These are phyloP conservation scores for Pseudozyma pruni DNA, from an alignment of 1,284 basidiomycete genomes.

Conservation along the genomic window DNA sequence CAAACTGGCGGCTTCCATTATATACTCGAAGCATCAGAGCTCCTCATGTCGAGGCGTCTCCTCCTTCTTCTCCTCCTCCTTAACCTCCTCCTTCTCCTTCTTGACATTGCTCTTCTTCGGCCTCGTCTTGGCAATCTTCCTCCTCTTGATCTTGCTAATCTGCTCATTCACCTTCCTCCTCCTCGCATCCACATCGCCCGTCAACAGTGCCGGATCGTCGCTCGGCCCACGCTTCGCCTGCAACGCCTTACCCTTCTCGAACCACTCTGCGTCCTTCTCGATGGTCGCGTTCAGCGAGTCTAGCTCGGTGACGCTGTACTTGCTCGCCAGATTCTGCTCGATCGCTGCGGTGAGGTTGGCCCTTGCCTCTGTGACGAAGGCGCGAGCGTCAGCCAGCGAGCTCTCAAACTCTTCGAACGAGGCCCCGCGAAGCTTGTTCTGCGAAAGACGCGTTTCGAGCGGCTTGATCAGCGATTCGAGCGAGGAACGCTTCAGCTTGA, in stretches of 20 bases:
- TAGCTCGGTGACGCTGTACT: constrained; percentile 65
- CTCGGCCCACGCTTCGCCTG: constrained; percentile 53
- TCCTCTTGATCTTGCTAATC: constrained; percentile 58
- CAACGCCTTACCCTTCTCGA: constrained; percentile 54
- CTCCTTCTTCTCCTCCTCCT: constrained; percentile 22
- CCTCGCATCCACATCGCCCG: constrained; percentile 62
- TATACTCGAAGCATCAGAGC: constrained; percentile 23
- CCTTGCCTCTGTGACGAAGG: constrained; percentile 83
- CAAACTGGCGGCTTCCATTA: too few species aligned
- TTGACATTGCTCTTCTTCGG: constrained; percentile 46
- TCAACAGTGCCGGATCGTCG: constrained; percentile 63
- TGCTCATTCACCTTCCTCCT: constrained; percentile 59
- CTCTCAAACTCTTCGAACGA: constrained; percentile 76
- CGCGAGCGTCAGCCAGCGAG: constrained; percentile 73
- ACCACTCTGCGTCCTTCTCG: constrained; percentile 63
- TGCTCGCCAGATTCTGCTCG: constrained; percentile 64
- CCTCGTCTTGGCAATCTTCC: constrained; percentile 63
- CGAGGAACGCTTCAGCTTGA: constrained; percentile 69
- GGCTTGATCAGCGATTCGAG: constrained; percentile 86
- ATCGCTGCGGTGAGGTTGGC: constrained; percentile 74
- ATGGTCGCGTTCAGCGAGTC: constrained; percentile 56
- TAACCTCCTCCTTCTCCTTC: constrained; percentile 21
- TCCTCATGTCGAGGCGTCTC: constrained; percentile 34
- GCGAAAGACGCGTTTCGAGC: constrained; percentile 84
- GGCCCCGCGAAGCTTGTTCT: constrained; percentile 80